Percentiles rank a stretch among this genome's conserved stretches.
phyloP scores from a whole-genome alignment of 768 basidiomycete species.

The Asterophora parasitica region DNA sequence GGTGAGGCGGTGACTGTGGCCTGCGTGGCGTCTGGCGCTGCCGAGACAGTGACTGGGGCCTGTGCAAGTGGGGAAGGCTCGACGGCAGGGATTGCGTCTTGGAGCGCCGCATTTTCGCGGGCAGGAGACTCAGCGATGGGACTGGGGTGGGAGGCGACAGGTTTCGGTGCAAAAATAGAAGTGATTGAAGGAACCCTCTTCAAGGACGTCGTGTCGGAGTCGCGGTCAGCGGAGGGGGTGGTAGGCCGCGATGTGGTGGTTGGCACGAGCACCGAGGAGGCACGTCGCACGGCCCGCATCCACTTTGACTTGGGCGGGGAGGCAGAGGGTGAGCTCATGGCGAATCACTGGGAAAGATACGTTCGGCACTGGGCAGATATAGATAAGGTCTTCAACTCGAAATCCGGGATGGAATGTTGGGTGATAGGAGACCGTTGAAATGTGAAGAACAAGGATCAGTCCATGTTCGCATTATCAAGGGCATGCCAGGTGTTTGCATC shows the following conservation, averaged over 20 bases:
- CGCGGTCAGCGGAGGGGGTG: slow-evolving; percentile 27
- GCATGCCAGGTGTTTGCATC: slow-evolving; percentile 39
- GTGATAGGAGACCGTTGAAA: slow-evolving; percentile 10
- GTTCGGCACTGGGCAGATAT: slow-evolving; percentile 1
- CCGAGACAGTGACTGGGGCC: slow-evolving; percentile 17
- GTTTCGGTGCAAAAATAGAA: slow-evolving; percentile 19
- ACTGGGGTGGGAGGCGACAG: slow-evolving; percentile 35
- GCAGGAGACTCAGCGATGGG: slow-evolving; percentile 70
- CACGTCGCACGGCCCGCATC: slow-evolving; percentile 52
- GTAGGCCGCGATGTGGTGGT: slow-evolving; percentile 17
- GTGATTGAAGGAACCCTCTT: slow-evolving; percentile 19
- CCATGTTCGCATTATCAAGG: slow-evolving; percentile 31
- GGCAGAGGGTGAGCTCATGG: slow-evolving; percentile 26
- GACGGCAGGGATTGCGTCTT: slow-evolving; percentile 23
- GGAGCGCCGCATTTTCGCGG: slow-evolving; percentile 44
- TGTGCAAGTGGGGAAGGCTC: slow-evolving; percentile 42
- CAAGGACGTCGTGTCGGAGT: slow-evolving; percentile 23
- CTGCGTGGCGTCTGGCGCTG: no score
- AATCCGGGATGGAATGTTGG: slow-evolving; percentile 13
- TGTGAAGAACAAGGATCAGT: slow-evolving; percentile 15
- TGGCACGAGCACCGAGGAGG: slow-evolving; percentile 50
- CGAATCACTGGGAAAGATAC: slow-evolving; percentile 15
- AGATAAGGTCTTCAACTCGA: slow-evolving; percentile 2
- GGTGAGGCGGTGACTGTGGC: no score
- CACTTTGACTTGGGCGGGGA: slow-evolving; percentile 42